Percentiles rank a stretch among this genome's conserved stretches.
phyloP scores from a whole-genome alignment of 1,284 basidiomycete species.

The Rhodotorula sp. region DNA sequence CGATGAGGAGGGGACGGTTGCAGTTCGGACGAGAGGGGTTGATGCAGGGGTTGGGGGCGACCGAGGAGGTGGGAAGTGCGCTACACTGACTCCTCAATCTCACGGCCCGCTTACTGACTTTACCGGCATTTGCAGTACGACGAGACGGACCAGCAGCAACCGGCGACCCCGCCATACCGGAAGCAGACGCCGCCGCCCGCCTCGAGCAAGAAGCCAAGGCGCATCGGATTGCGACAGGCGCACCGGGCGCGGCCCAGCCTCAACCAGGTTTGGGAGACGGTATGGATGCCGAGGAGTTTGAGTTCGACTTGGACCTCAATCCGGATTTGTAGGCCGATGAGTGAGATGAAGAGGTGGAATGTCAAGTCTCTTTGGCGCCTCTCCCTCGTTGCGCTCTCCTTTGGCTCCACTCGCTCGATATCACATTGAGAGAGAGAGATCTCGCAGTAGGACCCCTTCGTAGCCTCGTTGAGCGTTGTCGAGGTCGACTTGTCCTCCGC shows the following conservation, averaged over 20 bases:
- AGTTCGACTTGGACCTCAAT: conserved; percentile 45
- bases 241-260: not conserved
- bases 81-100: too few species aligned
- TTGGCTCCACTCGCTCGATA: not conserved
- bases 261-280: not conserved
- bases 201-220: conserved; percentile 26
- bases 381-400: not conserved
- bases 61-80: conserved; percentile 40
- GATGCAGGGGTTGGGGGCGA: conserved; percentile 38
- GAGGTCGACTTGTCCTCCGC: too few species aligned
- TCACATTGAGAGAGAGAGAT: not conserved
- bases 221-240: conserved; percentile 4
- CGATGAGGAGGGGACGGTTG: conserved; percentile 43
- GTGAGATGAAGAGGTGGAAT: not conserved
- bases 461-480: not conserved
- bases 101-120: too few species aligned
- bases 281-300: conserved; percentile 36
- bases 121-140: not conserved
- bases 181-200: conserved; percentile 17
- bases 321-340: conserved; percentile 33
- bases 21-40: conserved; percentile 37
- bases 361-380: not conserved
- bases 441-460: not conserved
- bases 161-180: conserved; percentile 1
- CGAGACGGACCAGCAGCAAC: not conserved